phyloP scores from a whole-genome alignment of 805 yeast species.

The Yarrowia keelungensis region DNA sequence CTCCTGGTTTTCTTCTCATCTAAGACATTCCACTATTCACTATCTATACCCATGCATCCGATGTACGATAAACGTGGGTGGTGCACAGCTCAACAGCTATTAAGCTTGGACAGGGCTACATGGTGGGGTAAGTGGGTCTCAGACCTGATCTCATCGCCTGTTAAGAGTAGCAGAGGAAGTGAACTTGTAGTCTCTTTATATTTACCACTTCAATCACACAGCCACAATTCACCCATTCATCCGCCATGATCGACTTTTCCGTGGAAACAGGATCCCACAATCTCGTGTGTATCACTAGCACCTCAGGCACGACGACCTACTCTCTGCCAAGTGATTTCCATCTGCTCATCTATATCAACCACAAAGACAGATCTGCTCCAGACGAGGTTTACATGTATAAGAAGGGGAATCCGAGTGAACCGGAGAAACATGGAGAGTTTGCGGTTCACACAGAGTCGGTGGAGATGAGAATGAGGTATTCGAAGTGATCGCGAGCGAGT shows the following conservation, averaged over 20 bases:
- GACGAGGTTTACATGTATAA: constrained; percentile 18
- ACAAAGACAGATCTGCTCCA: constrained; percentile 24
- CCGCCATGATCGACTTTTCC: not conserved
- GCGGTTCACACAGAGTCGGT: not conserved
- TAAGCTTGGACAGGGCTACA: constrained; percentile 8
- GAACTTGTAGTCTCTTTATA: no score
- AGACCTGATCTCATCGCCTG: not conserved
- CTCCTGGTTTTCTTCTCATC: no score
- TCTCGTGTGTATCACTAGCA: not conserved
- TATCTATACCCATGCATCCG: no score
- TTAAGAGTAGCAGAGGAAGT: not conserved
- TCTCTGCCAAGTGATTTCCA: constrained; percentile 9
- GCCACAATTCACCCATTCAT: not conserved
- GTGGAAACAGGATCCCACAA: not conserved
- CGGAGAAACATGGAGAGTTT: constrained; percentile 12
- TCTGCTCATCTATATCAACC: constrained; percentile 7
- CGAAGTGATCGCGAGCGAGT: not conserved
- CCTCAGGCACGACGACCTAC: not conserved
- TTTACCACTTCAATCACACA: no score
- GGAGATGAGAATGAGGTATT: constrained; percentile 5
- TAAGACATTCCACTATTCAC: no score
- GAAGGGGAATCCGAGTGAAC: constrained; percentile 4
- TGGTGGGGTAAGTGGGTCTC: constrained; percentile 1
- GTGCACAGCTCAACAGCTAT: not conserved
- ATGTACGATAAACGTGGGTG: no score